phyloP scores from a whole-genome alignment of 1,139 yeast genomes.

The Magnusiomyces starmeri region DNA sequence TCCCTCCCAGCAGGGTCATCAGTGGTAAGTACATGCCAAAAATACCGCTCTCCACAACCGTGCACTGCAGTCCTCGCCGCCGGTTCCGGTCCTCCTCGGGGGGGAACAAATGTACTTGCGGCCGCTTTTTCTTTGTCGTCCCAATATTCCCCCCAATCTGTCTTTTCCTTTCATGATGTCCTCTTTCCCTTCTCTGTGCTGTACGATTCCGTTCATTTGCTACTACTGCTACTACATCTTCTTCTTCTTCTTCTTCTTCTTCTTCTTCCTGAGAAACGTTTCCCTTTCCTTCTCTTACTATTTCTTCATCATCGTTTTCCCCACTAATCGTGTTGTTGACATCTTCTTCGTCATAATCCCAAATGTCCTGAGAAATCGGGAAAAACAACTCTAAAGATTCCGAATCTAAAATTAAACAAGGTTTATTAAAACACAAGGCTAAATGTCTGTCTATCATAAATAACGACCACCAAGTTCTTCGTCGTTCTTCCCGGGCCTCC shows the following conservation, averaged over 20 bases:
- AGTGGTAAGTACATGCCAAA: constrained; percentile 27
- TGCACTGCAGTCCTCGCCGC: constrained; percentile 18
- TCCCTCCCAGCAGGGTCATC: constrained; percentile 26
- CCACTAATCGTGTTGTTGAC: too few relatives aligned
- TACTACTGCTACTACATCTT: too few relatives aligned
- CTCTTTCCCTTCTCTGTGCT: too few relatives aligned
- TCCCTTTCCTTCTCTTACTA: neutral
- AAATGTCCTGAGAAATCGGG: constrained; percentile 34
- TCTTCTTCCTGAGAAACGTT: too few relatives aligned
- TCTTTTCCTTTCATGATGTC: too few relatives aligned
- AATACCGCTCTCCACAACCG: constrained; percentile 22
- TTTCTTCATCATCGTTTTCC: neutral
- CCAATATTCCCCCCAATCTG: too few relatives aligned
- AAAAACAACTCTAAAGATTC: constrained; percentile 32
- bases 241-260: too few relatives aligned
- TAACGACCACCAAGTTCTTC: constrained; percentile 41
- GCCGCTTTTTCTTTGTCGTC: neutral
- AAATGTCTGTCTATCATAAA: constrained; percentile 39
- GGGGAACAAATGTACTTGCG: neutral
- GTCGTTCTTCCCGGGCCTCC: constrained; percentile 36
- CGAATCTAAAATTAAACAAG: constrained; percentile 32
- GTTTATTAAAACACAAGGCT: constrained; percentile 36
- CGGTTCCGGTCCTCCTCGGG: constrained; percentile 25
- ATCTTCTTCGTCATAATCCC: constrained; percentile 26
- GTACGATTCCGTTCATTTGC: too few relatives aligned